These are phyloP conservation scores for Starmera dryadoides DNA, from an alignment of 805 yeast genomes.

Conservation along the genomic window DNA sequence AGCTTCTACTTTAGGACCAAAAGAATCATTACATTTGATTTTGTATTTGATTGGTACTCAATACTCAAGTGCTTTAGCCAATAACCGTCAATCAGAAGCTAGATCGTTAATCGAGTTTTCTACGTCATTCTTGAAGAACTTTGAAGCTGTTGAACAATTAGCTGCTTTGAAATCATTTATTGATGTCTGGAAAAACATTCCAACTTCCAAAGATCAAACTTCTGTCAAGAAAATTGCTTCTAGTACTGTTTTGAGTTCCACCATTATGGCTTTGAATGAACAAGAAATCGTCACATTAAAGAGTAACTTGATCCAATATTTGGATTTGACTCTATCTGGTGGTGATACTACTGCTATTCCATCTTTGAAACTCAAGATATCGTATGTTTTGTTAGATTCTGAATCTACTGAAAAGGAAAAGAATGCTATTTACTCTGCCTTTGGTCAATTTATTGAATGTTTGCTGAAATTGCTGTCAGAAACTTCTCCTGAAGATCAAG, in stretches of 20 bases:
- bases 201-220: slow-evolving; percentile 19
- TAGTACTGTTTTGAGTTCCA: slow-evolving; percentile 42
- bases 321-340: slow-evolving; percentile 33
- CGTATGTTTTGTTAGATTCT: slow-evolving; percentile 40
- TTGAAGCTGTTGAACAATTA: slow-evolving; percentile 62
- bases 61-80: slow-evolving; percentile 45
- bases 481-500: slow-evolving; percentile 14
- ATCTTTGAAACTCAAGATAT: slow-evolving; percentile 47
- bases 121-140: slow-evolving; percentile 58
- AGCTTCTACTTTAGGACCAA: slow-evolving; percentile 65
- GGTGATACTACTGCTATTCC: slow-evolving; percentile 33
- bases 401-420: slow-evolving; percentile 9
- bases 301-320: slow-evolving; percentile 45
- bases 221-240: slow-evolving; percentile 14
- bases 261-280: slow-evolving; percentile 41
- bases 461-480: slow-evolving; percentile 7
- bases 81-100: slow-evolving; percentile 60
- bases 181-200: slow-evolving; percentile 41
- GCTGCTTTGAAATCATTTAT: slow-evolving; percentile 44
- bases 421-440: slow-evolving; percentile 7
- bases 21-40: slow-evolving; percentile 60
- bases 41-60: slow-evolving; percentile 79
- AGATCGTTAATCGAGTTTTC: slow-evolving; percentile 65
- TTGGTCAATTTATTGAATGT: slow-evolving; percentile 14
- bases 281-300: slow-evolving; percentile 43